These are phyloP conservation scores for Tuber indicum DNA, from an alignment of 495 filamentous ascomycete genomes.

Conservation along the genomic window DNA sequence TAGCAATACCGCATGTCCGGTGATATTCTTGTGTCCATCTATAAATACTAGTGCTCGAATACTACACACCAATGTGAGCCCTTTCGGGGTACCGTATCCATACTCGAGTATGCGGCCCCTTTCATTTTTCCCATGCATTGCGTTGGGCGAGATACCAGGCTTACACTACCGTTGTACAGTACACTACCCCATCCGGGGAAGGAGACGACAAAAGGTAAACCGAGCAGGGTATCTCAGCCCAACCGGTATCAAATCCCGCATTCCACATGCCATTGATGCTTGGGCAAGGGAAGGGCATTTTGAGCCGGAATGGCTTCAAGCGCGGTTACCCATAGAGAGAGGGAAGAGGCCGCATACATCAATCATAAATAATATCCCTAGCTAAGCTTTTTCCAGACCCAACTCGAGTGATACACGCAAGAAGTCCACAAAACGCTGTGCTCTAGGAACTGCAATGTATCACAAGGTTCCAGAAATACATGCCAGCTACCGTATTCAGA, in stretches of 20 bases:
- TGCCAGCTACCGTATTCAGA: not conserved
- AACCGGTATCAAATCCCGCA: slow-evolving; percentile 3
- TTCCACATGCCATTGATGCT: not conserved
- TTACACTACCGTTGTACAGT: not conserved
- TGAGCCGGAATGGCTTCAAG: not conserved
- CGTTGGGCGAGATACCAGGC: not conserved
- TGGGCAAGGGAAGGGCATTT: not conserved
- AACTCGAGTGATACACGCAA: not conserved
- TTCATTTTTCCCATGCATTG: not conserved
- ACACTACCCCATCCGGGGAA: not conserved
- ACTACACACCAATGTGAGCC: not conserved
- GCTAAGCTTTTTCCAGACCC: not conserved
- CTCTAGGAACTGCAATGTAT: not conserved
- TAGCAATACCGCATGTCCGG: not conserved
- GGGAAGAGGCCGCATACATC: not conserved
- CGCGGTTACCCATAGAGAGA: not conserved
- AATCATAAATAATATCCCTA: not conserved
- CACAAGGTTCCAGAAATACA: not conserved
- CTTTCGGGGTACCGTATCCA: not conserved
- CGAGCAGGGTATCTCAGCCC: not conserved
- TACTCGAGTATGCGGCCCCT: not conserved
- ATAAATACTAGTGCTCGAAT: not conserved
- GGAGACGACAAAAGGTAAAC: not conserved
- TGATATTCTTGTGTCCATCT: not conserved
- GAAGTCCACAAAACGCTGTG: not conserved